Evolutionary conservation across 345 rosid species (phyloP), one percentile per base, ranked within the genome.

Genomic region (Psidium friedrichsthalianum): DNA sequence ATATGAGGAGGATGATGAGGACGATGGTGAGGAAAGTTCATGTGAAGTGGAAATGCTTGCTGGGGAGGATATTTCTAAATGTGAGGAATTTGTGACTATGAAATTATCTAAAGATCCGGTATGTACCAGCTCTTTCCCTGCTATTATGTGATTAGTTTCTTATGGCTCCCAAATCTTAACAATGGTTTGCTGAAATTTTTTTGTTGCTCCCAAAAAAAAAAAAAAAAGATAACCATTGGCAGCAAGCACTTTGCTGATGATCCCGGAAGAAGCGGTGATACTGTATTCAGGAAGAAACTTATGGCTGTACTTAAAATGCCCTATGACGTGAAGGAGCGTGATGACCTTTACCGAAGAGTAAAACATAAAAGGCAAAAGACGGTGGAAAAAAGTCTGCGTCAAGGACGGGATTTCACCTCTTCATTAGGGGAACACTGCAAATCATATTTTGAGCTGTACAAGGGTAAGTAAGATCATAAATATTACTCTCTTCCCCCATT

Each of bases 401-500:
- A 85, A 80, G 93, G 94, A 86, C 86, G 83, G 58, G 87, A 56
- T 21, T 89, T 57, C 80, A 6, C 61, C 22, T 88, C 57, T 89
- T 4, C 69, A 11, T 55, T 74, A 5, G 51, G 80, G 29, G n/a
- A 84, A 16, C 1, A 49, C 22, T 87, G 89, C 49, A 86, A 55
- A 85, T 95, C 99, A 51, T 94, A 89, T 88, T 90, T 94, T 80
- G 94, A 96, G 7, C 83, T 32, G 21, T 85, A 89, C 85, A 24
- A 59, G 18, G 96, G 98, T 93, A 89, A 85, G 98, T 93, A 89
- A 85, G 87, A 27, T 49, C 55, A 20, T 53, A 47, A 44, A 27
- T 36, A 53, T 29, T 18, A 74, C 13, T 64, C 36, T n/a, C 29
- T 47, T 14, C 32, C 47, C n/a, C 51, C 32, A n/a, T 21, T 42